These are phyloP conservation scores for Trichosporon sp. DNA, from an alignment of 1,284 basidiomycete species.

Conservation along the genomic window DNA sequence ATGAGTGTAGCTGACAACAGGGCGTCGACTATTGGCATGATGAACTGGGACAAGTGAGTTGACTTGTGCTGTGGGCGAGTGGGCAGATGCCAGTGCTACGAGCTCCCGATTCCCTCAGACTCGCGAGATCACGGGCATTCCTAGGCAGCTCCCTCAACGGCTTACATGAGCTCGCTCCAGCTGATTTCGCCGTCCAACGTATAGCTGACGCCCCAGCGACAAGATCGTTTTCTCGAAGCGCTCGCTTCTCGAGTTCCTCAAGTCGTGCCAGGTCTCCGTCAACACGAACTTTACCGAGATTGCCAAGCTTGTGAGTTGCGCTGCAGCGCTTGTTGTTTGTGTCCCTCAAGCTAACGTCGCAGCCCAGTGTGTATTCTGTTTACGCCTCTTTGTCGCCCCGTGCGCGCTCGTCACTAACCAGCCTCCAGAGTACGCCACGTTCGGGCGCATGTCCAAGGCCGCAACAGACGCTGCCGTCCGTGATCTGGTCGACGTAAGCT, in stretches of 20 bases:
- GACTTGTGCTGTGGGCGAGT: not conserved
- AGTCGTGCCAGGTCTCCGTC: conserved; percentile 46
- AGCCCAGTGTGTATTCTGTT: conserved; percentile 41
- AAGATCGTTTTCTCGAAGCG: conserved; percentile 49
- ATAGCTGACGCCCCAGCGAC: conserved; percentile 31
- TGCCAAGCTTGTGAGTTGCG: conserved; percentile 35
- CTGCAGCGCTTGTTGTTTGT: too few relatives aligned
- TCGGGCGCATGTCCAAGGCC: conserved; percentile 43
- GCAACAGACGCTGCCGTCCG: conserved; percentile 47
- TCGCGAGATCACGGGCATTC: too few relatives aligned
- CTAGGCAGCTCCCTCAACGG: too few relatives aligned
- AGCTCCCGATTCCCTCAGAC: too few relatives aligned
- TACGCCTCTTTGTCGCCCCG: too few relatives aligned
- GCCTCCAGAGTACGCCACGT: conserved; percentile 49
- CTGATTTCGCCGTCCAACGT: too few relatives aligned
- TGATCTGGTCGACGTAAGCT: conserved; percentile 46
- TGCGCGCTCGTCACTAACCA: conserved; percentile 4
- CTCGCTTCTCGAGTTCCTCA: conserved; percentile 48
- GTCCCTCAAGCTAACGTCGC: conserved; percentile 3
- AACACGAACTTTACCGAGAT: conserved; percentile 47
- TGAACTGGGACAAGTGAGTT: conserved; percentile 47
- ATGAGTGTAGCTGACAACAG: conserved; percentile 11
- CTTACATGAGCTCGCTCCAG: too few relatives aligned
- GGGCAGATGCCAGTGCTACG: too few relatives aligned
- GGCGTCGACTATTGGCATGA: conserved; percentile 31